Base-by-base conservation (phyloP, 2,329 filamentous ascomycete genomes). In the Hypoxylon sp. region DNA sequence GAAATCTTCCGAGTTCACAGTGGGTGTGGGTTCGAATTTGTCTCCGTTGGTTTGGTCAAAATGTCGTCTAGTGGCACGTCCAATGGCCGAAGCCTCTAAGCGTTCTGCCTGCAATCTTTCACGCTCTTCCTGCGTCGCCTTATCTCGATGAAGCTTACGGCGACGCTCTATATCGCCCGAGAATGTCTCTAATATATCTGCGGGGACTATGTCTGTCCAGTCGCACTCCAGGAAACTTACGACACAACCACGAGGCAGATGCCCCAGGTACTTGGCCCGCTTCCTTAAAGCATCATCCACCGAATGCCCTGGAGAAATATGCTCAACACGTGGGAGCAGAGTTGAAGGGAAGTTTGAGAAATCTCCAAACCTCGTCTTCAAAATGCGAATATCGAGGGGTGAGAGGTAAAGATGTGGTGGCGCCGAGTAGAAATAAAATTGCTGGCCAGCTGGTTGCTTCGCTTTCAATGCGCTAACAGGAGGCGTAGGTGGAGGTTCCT, bases 211-310 rank as follows among this genome's bases (percentile, higher is more conserved):
- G 72, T 97, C 94, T 2, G 93, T 94, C 95, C 95, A 98, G 79
- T 98, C 94, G 77, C 95, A 98, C 81, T 98, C 95, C 0, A 98
- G 81, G 75, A 97, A 97, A 72, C 87, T 94, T 46, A 98, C 92
- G 72, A 97, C 91, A 78, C 94, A 97, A n/a, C 95, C 95, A 56
- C 92, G 90, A 0, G 95, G 95, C 5, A 98, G 85, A 79, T 98
- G 95, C 0, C 89, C 89, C 2, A 98, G 86, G 72, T 97, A 98
- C 78, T 96, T 97, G 61, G 93, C 90, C 33, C 94, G 89, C 77
- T 92, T 94, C 51, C 95, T 89, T 59, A 97, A 80, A 14, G 91
- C 90, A 75, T 97, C 94, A 73, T 98, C 94, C 4, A 98, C 89
- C 4, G 94, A 90, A 76, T 97, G 93, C 0, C 94, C 94, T 0